Percentiles rank a stretch among this genome's conserved stretches.
phyloP scores from a whole-genome alignment of 176 grass and related monocot genomes.

The Rhynchospora pubera region DNA sequence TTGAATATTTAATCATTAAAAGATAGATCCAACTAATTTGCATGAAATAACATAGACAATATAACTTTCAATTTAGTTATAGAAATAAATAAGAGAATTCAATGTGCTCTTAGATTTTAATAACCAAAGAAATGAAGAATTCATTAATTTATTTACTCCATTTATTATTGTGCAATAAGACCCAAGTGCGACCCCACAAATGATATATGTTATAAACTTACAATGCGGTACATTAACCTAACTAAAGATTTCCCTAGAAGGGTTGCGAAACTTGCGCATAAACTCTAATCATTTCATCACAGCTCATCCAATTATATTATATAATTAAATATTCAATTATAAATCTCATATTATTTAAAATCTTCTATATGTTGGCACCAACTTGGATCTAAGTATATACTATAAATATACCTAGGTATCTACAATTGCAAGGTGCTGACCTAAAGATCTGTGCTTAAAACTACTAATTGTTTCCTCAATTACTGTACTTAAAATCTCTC shows the following conservation, averaged over 20 bases:
- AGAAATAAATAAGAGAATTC: neutral
- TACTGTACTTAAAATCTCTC: neutral
- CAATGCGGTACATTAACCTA: neutral
- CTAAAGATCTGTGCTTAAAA: constrained; percentile 17
- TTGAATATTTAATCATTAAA: neutral
- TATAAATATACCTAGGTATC: neutral
- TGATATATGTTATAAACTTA: neutral
- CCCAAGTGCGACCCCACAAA: neutral
- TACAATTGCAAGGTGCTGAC: neutral
- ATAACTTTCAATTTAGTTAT: neutral
- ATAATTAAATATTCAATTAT: neutral
- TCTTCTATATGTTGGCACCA: neutral
- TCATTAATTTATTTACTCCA: neutral
- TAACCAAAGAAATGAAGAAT: neutral
- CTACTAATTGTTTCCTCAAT: neutral
- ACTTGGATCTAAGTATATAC: neutral
- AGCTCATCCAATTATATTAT: constrained; percentile 1
- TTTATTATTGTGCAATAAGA: neutral
- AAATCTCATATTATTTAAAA: neutral
- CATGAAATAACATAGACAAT: too few relatives aligned
- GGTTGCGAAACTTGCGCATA: neutral
- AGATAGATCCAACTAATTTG: neutral
- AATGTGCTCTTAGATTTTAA: neutral
- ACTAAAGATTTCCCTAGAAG: neutral
- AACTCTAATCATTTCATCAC: constrained; percentile 16